Evolutionary conservation across 2,329 filamentous ascomycete genomes (phyloP).

Genomic region (Boeremia exigua): DNA sequence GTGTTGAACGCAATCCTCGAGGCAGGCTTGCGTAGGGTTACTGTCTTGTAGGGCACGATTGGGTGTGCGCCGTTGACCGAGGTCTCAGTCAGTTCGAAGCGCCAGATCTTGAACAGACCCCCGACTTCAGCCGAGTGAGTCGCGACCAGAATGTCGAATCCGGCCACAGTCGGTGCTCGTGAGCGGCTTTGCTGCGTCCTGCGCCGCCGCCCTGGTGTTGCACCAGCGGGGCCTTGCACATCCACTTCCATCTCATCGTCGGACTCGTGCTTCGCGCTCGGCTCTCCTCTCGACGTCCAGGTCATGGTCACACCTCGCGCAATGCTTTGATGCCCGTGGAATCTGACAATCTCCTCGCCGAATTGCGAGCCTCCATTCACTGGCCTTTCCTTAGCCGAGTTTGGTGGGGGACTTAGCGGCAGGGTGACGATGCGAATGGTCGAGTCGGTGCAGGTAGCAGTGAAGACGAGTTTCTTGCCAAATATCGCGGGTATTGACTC

Average conservation of each 20-base stretch:
- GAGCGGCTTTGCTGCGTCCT: conserved; percentile 31
- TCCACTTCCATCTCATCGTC: conserved; percentile 48
- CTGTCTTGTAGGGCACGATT: conserved; percentile 53
- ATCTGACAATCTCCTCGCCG: conserved; percentile 56
- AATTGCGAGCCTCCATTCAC: conserved; percentile 33
- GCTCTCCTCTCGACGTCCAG: conserved; percentile 51
- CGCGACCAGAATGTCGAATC: conserved; percentile 51
- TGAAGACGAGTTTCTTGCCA: conserved; percentile 59
- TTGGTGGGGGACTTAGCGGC: conserved; percentile 60
- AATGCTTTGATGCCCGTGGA: conserved; percentile 59
- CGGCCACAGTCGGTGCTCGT: conserved; percentile 29
- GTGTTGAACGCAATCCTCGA: conserved; percentile 61
- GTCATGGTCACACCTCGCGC: conserved; percentile 60
- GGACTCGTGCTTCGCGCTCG: conserved; percentile 20
- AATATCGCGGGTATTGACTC: conserved; percentile 56
- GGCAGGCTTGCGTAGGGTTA: conserved; percentile 57
- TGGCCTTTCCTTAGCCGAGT: conserved; percentile 39
- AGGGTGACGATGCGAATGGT: conserved; percentile 62
- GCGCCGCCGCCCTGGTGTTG: conserved; percentile 25
- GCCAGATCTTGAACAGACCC: conserved; percentile 51
- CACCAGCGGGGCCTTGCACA: conserved; percentile 28
- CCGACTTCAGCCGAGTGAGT: conserved; percentile 50
- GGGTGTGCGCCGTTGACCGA: conserved; percentile 46
- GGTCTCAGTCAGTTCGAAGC: conserved; percentile 47
- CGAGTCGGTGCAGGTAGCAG: conserved; percentile 62